A percentile compares a stretch with the other conserved stretches of the same genome.
Conservation (phyloP, 2,329 filamentous ascomycete genomes). For the Teratosphaeria gauchensis region DNA sequence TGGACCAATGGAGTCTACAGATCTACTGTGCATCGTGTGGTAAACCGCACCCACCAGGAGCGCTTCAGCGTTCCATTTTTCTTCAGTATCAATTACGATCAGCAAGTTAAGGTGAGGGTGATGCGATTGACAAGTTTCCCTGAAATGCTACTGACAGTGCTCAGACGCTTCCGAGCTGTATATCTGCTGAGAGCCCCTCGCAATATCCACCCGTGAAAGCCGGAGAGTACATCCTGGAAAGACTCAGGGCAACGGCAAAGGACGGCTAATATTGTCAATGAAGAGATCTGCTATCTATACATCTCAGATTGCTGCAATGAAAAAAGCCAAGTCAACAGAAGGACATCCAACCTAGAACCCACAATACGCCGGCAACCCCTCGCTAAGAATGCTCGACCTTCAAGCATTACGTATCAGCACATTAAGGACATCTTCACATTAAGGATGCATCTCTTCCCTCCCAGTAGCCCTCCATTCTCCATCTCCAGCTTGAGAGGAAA, state of each 20-base stretch:
- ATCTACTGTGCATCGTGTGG: conserved; percentile 37
- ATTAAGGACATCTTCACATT: not conserved
- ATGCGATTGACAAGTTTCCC: not conserved
- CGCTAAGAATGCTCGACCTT: not conserved
- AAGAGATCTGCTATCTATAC: not conserved
- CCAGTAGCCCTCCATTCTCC: conserved; percentile 29
- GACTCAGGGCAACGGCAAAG: conserved; percentile 10
- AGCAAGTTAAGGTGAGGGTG: conserved; percentile 23
- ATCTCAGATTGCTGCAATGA: not conserved
- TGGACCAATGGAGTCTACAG: conserved; percentile 38
- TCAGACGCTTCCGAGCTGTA: conserved; percentile 28
- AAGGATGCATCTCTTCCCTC: conserved; percentile 20
- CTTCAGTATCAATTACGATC: conserved; percentile 35
- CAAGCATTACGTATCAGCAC: not conserved
- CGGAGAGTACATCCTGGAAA: conserved; percentile 32
- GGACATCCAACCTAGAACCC: not conserved
- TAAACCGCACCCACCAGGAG: conserved; percentile 32
- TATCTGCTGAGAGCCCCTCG: conserved; percentile 23
- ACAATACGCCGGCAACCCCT: not conserved
- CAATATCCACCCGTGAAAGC: conserved; percentile 29
- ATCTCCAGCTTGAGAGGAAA: conserved; percentile 25
- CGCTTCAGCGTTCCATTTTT: conserved; percentile 41
- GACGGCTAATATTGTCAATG: not conserved
- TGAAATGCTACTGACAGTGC: not conserved
- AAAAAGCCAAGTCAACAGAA: not conserved